These are phyloP conservation scores for Phytophthora lateralis DNA, from an alignment of 352 stramenopile species.

Conservation along the genomic window DNA sequence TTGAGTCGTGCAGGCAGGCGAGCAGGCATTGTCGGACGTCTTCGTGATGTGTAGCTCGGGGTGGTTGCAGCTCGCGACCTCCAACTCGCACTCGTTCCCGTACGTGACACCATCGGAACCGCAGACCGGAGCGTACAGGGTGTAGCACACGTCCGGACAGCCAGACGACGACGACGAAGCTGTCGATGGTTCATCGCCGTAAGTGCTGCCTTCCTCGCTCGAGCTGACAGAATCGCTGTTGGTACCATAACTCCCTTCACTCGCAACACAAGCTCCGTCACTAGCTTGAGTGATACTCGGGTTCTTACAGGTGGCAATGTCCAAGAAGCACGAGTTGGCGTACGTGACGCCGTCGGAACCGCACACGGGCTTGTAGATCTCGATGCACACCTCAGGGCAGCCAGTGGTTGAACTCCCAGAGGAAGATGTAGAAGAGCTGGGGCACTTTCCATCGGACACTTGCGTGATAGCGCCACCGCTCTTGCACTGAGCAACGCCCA, in stretches of 20 bases:
- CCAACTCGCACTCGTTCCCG: constrained; percentile 36
- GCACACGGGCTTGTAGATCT: constrained; percentile 19
- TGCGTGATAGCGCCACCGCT: constrained; percentile 22
- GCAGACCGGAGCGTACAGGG: constrained; percentile 35
- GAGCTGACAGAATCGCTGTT: constrained; percentile 3
- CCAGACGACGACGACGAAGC: constrained; percentile 11
- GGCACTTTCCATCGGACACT: constrained; percentile 30
- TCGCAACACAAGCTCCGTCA: constrained; percentile 39
- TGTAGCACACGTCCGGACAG: constrained; percentile 34
- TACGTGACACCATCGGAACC: constrained; percentile 45
- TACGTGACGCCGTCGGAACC: constrained; percentile 21
- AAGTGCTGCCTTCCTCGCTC: constrained; percentile 11
- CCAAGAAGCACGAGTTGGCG: constrained; percentile 19
- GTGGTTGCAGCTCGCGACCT: constrained; percentile 29
- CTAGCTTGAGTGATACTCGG: constrained; percentile 31
- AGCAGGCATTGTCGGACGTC: constrained; percentile 7
- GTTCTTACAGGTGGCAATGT: constrained; percentile 40
- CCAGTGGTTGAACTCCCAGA: constrained; percentile 15
- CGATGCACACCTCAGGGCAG: constrained; percentile 14
- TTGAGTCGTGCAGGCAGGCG: constrained; percentile 1
- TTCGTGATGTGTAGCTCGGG: constrained; percentile 11
- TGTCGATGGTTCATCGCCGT: neutral
- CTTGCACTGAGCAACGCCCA: constrained; percentile 34
- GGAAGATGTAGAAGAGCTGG: constrained; percentile 1
- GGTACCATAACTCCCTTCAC: constrained; percentile 8